Percentiles rank a stretch among this genome's conserved stretches.
Conservation (phyloP, 208 protist genomes). For the Trypanosomatidae sp. region DNA sequence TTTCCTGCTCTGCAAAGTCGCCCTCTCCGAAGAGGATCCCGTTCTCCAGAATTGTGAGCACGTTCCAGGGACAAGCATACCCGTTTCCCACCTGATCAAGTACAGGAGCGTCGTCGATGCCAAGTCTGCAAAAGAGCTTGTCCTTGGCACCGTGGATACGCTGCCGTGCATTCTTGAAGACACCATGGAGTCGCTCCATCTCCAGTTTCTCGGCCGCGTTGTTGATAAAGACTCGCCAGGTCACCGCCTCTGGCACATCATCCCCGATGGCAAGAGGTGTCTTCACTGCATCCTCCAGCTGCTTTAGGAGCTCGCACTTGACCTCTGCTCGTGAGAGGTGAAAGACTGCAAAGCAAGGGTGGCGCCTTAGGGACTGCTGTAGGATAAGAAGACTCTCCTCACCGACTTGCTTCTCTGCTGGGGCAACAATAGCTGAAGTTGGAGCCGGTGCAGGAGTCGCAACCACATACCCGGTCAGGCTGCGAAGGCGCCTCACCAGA, state of each 20-base stretch:
- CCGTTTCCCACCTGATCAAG: slow-evolving; percentile 47
- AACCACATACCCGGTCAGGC: slow-evolving; percentile 56
- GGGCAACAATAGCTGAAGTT: slow-evolving; percentile 14
- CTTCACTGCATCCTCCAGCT: slow-evolving; percentile 26
- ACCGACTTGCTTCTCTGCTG: slow-evolving; percentile 31
- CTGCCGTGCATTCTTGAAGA: slow-evolving; percentile 37
- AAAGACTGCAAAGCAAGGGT: slow-evolving; percentile 45
- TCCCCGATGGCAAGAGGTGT: not conserved
- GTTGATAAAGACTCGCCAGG: slow-evolving; percentile 59
- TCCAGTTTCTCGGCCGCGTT: slow-evolving; percentile 59
- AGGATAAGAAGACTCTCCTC: slow-evolving; percentile 53
- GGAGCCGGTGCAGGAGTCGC: slow-evolving; percentile 1
- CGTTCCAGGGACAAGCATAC: slow-evolving; percentile 76
- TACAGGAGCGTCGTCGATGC: slow-evolving; percentile 42
- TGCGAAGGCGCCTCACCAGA: slow-evolving; percentile 68
- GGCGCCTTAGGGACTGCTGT: slow-evolving; percentile 67
- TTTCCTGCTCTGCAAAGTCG: slow-evolving; percentile 17
- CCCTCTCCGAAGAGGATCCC: slow-evolving; percentile 16
- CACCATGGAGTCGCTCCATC: slow-evolving; percentile 57
- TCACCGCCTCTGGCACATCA: not conserved
- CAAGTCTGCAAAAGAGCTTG: slow-evolving; percentile 37
- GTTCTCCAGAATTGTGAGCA: slow-evolving; percentile 53
- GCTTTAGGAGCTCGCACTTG: slow-evolving; percentile 23
- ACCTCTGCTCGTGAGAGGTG: slow-evolving; percentile 23
- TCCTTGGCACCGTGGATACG: slow-evolving; percentile 14